Evolutionary conservation across 2,329 filamentous ascomycete genomes (phyloP), one percentile per base, ranked within the genome.

Genomic region (Biscogniauxia marginata): DNA sequence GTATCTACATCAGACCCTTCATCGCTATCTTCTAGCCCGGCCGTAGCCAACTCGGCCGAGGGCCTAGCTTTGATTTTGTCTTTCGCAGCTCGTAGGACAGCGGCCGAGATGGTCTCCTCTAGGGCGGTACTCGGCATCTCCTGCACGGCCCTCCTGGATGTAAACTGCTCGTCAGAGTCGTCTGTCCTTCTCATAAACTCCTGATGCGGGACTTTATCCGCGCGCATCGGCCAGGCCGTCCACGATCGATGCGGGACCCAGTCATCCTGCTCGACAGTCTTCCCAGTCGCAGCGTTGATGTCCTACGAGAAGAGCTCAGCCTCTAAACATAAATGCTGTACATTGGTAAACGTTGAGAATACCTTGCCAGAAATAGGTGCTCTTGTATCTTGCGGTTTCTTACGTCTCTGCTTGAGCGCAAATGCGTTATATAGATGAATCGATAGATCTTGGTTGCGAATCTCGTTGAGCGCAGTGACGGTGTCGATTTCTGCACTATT

Each of bases 161-260:
- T 85, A 66, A 79, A 84, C 11, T 65, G 68, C 24, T 77, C 74
- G 49, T 84, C 78, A 7, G 65, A 60, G 21, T 61, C 54, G 43
- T 72, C 65, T 7, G 70, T 69, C 58, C 70, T 75, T 62, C 76
- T 78, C 51, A 77, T 70, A 58, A 89, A 81, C 19, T 76, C 75
- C 13, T 79, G 76, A 16, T 77, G 74, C 1, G 89, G 90, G 7
- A 95, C 85, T 22, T 80, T 74, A 7, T 77, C 74, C 4, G 82
- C 77, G 19, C 79, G 79, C 67, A 96, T 71, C 4, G 93, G 93
- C 93, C 93, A 97, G 0, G 92, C 89, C 18, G 90, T 90, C 93
- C 93, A 97, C 4, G 69, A 62, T 56, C 81, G 84, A 0, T 83
- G 78, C 1, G 82, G 82, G 4, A 70, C 71, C 79, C 83, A 86